Evolutionary conservation across 2,329 filamentous ascomycete genomes (phyloP).

Genomic region (Fusarium scirpi): DNA sequence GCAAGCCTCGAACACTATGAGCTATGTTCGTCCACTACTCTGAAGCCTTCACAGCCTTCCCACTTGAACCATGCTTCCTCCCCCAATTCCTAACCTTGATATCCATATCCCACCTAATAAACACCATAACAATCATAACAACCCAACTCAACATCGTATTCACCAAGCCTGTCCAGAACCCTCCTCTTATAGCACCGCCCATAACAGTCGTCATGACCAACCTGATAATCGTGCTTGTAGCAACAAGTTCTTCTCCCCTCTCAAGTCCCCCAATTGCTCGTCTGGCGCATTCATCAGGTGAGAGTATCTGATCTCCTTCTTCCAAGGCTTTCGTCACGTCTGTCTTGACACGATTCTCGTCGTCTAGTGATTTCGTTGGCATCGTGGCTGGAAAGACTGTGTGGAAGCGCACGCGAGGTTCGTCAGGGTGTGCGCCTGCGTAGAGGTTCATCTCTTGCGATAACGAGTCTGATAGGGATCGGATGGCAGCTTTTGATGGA

Average conservation of each 20-base stretch:
- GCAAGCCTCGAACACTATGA: no score
- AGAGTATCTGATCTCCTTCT: conserved; percentile 32
- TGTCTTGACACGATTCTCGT: conserved; percentile 32
- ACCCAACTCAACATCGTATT: conserved; percentile 33
- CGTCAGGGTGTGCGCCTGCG: conserved; percentile 17
- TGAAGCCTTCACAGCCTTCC: conserved; percentile 7
- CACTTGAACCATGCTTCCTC: conserved; percentile 21
- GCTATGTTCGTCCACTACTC: background rate
- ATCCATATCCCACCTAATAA: conserved; percentile 39
- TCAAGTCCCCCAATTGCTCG: conserved; percentile 28
- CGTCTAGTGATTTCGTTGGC: conserved; percentile 31
- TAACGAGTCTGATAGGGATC: conserved; percentile 30
- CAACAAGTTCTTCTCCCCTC: conserved; percentile 26
- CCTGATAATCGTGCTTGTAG: conserved; percentile 34
- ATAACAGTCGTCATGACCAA: conserved; percentile 36
- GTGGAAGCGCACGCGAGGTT: conserved; percentile 25
- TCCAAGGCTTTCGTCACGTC: conserved; percentile 34
- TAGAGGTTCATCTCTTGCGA: conserved; percentile 39
- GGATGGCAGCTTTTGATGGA: conserved; percentile 30
- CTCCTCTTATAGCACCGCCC: conserved; percentile 32
- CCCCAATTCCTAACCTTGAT: conserved; percentile 32
- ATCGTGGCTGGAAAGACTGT: conserved; percentile 35
- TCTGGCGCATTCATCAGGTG: conserved; percentile 24
- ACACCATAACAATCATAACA: conserved; percentile 37
- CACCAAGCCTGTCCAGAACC: conserved; percentile 10